phyloP scores from a whole-genome alignment of 2,329 filamentous ascomycete genomes.

The Venturia nashicola region DNA sequence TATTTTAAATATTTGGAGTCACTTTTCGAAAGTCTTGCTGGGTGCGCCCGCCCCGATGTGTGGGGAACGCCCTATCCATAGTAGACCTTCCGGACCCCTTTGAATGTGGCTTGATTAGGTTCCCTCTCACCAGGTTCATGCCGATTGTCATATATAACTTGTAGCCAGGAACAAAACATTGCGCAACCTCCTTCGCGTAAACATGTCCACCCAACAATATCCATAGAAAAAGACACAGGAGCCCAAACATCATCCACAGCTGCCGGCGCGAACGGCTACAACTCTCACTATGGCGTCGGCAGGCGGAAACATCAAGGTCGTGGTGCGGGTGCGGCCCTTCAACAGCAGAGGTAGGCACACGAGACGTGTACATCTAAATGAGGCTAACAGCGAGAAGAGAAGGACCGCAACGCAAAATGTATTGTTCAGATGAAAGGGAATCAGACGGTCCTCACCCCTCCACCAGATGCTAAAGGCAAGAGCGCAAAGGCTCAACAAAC shows the following conservation, averaged over 20 bases:
- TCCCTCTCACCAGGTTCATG: neutral
- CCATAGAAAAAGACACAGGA: neutral
- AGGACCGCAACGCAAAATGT: constrained; percentile 84
- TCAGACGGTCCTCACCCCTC: constrained; percentile 76
- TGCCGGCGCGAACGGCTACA: constrained; percentile 2
- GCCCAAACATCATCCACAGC: neutral
- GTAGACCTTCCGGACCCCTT: neutral
- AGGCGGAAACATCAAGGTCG: constrained; percentile 98
- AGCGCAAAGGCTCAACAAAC: constrained; percentile 59
- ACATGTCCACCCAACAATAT: neutral
- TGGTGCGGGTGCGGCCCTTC: constrained; percentile 91
- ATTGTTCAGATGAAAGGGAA: constrained; percentile 92
- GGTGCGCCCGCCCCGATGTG: neutral
- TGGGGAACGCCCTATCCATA: neutral
- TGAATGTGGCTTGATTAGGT: neutral
- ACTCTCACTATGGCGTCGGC: constrained; percentile 20
- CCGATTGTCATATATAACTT: neutral
- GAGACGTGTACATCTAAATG: neutral
- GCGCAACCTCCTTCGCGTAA: neutral
- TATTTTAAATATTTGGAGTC: neutral
- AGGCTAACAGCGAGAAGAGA: constrained; percentile 44
- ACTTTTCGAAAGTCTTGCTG: neutral
- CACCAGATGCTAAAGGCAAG: constrained; percentile 49
- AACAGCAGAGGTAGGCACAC: constrained; percentile 68
- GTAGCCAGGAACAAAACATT: neutral